phyloP scores from a whole-genome alignment of 345 rosid genomes.

The Hibiscus tridactylites region DNA sequence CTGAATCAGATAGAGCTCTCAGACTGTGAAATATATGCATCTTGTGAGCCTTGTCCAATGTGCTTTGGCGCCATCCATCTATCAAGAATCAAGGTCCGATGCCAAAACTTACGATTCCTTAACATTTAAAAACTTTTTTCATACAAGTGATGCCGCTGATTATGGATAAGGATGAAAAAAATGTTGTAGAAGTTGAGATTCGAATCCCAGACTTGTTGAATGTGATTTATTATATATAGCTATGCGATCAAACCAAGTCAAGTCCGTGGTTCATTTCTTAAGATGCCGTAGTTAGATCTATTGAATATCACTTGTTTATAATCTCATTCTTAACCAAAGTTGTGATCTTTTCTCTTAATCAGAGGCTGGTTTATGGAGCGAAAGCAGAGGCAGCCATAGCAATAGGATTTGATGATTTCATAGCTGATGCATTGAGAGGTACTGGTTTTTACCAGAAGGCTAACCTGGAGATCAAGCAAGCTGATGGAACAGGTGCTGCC shows the following conservation, averaged over 20 bases:
- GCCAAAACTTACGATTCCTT: background rate
- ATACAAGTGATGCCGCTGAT: too few species aligned
- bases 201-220: background rate
- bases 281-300: too few species aligned
- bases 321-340: background rate
- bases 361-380: slow-evolving; percentile 79
- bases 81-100: slow-evolving; percentile 56
- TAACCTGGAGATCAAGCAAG: slow-evolving; percentile 65
- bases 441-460: slow-evolving; percentile 68
- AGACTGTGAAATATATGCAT: slow-evolving; percentile 72
- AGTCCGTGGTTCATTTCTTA: background rate
- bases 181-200: background rate
- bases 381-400: slow-evolving; percentile 83
- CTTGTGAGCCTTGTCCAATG: slow-evolving; percentile 88
- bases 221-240: background rate
- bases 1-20: slow-evolving; percentile 68
- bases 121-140: background rate
- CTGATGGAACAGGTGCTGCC: slow-evolving; percentile 64
- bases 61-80: slow-evolving; percentile 82
- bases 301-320: too few species aligned
- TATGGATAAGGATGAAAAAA: too few species aligned
- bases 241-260: background rate
- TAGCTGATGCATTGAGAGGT: slow-evolving; percentile 68
- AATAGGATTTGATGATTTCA: slow-evolving; percentile 81
- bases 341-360: background rate